phyloP scores from a whole-genome alignment of 1,284 basidiomycete species.

The Naganishia albida region DNA sequence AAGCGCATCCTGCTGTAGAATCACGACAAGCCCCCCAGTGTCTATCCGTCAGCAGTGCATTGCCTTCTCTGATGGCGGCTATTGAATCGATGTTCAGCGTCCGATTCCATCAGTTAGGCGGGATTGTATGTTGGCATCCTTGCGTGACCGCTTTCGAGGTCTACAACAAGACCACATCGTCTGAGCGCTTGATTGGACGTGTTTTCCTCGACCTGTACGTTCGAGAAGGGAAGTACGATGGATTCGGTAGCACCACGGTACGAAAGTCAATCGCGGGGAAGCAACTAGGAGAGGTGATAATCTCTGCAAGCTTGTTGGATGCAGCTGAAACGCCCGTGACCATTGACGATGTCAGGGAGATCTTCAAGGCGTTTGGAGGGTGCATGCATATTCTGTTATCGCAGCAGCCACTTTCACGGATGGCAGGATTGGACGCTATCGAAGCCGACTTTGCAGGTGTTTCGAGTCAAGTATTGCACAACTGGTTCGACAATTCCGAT shows the following conservation, averaged over 20 bases:
- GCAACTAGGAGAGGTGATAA: too few species aligned
- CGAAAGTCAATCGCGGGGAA: too few species aligned
- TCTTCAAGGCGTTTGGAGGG: not conserved
- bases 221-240: not conserved
- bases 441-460: not conserved
- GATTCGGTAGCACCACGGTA: too few species aligned
- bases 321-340: not conserved
- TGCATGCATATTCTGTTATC: not conserved
- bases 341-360: not conserved
- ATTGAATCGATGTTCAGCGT: not conserved
- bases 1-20: not conserved
- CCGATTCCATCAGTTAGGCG: not conserved
- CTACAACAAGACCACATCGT: not conserved
- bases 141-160: not conserved
- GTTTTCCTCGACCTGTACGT: constrained; percentile 3
- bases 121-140: not conserved
- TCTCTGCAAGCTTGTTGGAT: not conserved
- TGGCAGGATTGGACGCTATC: not conserved
- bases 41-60: not conserved
- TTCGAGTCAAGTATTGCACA: not conserved
- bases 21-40: not conserved
- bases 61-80: not conserved
- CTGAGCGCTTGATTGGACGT: not conserved
- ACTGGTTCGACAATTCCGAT: not conserved
- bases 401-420: not conserved